Evolutionary conservation across 805 yeast species (phyloP).

Genomic region (Wickerhamiella australiensis): DNA sequence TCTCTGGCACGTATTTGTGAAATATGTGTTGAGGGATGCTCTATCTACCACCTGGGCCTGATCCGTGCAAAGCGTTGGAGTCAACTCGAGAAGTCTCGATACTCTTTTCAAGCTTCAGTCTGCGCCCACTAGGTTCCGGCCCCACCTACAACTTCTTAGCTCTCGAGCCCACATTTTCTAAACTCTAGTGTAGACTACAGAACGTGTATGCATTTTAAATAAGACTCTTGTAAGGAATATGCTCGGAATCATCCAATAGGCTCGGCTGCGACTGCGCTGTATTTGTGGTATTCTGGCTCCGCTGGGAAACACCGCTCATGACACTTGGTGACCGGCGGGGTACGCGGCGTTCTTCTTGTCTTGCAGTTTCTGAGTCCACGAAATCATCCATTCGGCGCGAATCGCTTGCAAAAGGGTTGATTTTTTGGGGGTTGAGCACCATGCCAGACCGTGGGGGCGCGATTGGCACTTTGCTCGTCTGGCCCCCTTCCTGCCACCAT

Average conservation of each 20-base stretch:
- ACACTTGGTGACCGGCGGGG: conserved; percentile 9
- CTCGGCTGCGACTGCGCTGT: not conserved
- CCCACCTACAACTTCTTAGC: too few species aligned
- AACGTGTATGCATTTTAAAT: conserved; percentile 1
- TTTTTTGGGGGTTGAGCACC: conserved; percentile 55
- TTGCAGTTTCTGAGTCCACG: conserved; percentile 23
- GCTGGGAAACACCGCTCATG: not conserved
- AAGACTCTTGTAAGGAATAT: conserved; percentile 1
- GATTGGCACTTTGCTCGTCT: conserved; percentile 55
- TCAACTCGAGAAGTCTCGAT: too few species aligned
- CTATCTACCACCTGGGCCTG: too few species aligned
- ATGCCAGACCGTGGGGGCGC: conserved; percentile 32
- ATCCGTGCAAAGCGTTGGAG: too few species aligned
- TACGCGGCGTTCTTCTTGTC: not conserved
- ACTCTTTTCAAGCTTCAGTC: too few species aligned
- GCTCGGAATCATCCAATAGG: conserved; percentile 1
- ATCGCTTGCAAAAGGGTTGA: conserved; percentile 59
- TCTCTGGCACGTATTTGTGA: too few species aligned
- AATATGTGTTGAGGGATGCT: too few species aligned
- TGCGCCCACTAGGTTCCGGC: too few species aligned
- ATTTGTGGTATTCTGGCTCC: not conserved
- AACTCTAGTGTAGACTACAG: too few species aligned
- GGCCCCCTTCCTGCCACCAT: conserved; percentile 83
- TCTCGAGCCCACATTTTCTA: too few species aligned
- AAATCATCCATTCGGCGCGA: conserved; percentile 40